These are phyloP conservation scores for Mycena sp. DNA, from an alignment of 1,284 basidiomycete genomes.

Conservation along the genomic window DNA sequence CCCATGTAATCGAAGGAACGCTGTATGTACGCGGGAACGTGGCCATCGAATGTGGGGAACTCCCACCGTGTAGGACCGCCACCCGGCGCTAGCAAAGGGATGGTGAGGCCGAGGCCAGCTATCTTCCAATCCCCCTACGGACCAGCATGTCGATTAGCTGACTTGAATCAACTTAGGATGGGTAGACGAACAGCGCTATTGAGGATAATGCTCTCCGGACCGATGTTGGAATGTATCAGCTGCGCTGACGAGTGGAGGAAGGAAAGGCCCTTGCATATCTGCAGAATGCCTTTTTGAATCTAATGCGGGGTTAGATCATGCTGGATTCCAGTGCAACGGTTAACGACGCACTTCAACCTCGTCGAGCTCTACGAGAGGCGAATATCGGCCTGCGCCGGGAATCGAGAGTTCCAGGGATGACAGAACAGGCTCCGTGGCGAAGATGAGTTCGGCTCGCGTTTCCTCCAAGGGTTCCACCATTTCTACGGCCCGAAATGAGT, in stretches of 20 bases:
- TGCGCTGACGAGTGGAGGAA: constrained; percentile 95
- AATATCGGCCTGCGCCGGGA: constrained; percentile 64
- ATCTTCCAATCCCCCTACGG: constrained; percentile 97
- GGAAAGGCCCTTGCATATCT: constrained; percentile 91
- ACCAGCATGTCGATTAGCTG: no score
- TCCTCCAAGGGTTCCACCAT: constrained; percentile 99
- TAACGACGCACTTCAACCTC: constrained; percentile 82
- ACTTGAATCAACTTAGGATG: no score
- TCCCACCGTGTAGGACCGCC: constrained; percentile 85
- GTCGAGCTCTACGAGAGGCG: constrained; percentile 77
- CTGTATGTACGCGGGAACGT: constrained; percentile 85
- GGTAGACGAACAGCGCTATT: constrained; percentile 87
- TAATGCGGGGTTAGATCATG: constrained; percentile 45
- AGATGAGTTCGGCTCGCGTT: constrained; percentile 86
- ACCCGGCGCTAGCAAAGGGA: constrained; percentile 76
- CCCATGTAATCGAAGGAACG: constrained; percentile 96
- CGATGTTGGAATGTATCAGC: constrained; percentile 92
- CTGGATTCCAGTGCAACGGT: constrained; percentile 8
- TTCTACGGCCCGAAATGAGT: constrained; percentile 59
- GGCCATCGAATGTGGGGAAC: constrained; percentile 89
- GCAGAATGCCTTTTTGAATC: constrained; percentile 97
- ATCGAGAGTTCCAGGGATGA: constrained; percentile 83
- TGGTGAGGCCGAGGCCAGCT: constrained; percentile 89
- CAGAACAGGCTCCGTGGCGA: constrained; percentile 91
- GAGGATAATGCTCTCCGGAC: constrained; percentile 86